These are phyloP conservation scores for Syncephalastrum contaminatum DNA, from an alignment of 371 early-diverging fungal genomes.

Conservation along the genomic window DNA sequence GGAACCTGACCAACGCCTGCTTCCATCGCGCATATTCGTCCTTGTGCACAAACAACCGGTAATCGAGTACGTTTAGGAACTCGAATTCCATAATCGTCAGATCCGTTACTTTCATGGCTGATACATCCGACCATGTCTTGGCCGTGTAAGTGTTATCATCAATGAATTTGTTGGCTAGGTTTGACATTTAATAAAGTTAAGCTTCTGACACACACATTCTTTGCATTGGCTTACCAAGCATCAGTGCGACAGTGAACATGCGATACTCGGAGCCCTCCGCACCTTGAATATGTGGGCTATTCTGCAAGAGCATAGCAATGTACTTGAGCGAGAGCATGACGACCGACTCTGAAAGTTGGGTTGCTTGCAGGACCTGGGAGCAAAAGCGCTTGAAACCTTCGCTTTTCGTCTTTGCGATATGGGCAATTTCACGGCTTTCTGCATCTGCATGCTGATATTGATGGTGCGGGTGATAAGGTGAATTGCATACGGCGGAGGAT, in stretches of 20 bases:
- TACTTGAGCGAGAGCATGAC: conserved; percentile 60
- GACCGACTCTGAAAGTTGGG: conserved; percentile 64
- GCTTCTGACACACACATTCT: neutral
- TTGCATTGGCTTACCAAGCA: conserved; percentile 41
- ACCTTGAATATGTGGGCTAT: conserved; percentile 59
- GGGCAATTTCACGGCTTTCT: conserved; percentile 22
- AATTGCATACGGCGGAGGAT: conserved; percentile 16
- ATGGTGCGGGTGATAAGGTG: neutral
- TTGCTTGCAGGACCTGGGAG: conserved; percentile 48
- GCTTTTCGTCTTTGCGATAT: neutral
- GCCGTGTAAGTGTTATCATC: conserved; percentile 72
- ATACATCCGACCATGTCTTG: conserved; percentile 69
- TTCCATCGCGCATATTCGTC: conserved; percentile 53
- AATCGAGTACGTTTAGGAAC: conserved; percentile 59
- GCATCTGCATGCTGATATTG: conserved; percentile 29
- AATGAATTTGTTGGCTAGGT: conserved; percentile 61
- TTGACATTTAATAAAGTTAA: neutral
- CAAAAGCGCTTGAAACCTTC: neutral
- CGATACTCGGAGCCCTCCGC: conserved; percentile 76
- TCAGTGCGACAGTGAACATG: conserved; percentile 77
- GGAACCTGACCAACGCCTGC: conserved; percentile 22
- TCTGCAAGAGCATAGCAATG: conserved; percentile 57
- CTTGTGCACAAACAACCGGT: conserved; percentile 54
- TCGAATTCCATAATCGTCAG: conserved; percentile 70
- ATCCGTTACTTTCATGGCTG: conserved; percentile 59